A percentile compares a stretch with the other conserved stretches of the same genome.
These are phyloP conservation scores for Holtermannia corniformis DNA, from an alignment of 768 basidiomycete species.

Conservation along the genomic window DNA sequence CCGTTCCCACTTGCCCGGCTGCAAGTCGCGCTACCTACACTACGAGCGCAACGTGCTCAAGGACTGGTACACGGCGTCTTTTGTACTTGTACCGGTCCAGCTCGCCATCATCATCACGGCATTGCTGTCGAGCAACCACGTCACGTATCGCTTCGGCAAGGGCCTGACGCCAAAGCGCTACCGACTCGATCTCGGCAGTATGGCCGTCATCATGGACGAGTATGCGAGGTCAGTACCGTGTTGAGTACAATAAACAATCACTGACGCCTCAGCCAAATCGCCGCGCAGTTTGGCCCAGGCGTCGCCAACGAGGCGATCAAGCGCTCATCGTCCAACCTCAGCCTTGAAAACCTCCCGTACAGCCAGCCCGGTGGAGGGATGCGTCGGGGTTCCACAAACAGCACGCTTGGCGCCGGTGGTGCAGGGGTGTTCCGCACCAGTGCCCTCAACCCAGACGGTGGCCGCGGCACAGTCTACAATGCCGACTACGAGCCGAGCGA, in stretches of 20 bases:
- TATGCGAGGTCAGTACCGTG: slow-evolving; percentile 54
- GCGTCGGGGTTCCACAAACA: background rate
- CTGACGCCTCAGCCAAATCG: slow-evolving; percentile 51
- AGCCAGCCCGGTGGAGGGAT: background rate
- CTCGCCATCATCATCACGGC: slow-evolving; percentile 55
- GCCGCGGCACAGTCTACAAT: background rate
- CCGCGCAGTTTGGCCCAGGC: slow-evolving; percentile 60
- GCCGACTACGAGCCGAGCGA: background rate
- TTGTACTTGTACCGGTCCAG: slow-evolving; percentile 61
- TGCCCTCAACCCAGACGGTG: background rate
- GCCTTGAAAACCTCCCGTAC: background rate
- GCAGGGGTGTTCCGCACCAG: background rate
- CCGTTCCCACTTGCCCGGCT: slow-evolving; percentile 60
- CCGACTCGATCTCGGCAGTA: slow-evolving; percentile 59
- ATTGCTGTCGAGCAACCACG: slow-evolving; percentile 68
- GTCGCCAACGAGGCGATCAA: slow-evolving; percentile 54
- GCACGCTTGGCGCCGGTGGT: background rate
- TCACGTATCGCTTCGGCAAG: slow-evolving; percentile 79
- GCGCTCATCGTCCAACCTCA: slow-evolving; percentile 45
- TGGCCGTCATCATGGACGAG: slow-evolving; percentile 77
- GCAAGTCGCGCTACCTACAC: slow-evolving; percentile 56
- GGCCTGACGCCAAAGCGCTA: slow-evolving; percentile 82
- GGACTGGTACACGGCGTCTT: slow-evolving; percentile 59
- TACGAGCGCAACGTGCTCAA: slow-evolving; percentile 53
- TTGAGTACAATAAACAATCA: background rate